phyloP scores from a whole-genome alignment of 176 grass and related monocot genomes.

The Paspalum vaginatum region DNA sequence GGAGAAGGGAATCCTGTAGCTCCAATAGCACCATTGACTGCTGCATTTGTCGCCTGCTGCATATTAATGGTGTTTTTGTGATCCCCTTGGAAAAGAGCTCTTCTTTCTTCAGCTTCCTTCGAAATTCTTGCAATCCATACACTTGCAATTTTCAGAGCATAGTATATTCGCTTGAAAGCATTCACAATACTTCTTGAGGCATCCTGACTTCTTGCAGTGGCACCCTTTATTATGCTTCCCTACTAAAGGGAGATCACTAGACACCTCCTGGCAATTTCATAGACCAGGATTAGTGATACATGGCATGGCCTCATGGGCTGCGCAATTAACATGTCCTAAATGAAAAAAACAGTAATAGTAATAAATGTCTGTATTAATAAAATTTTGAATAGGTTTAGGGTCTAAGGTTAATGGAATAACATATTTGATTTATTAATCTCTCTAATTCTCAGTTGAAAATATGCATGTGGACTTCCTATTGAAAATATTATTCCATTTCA shows the following conservation, averaged over 20 bases:
- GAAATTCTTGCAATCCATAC: constrained; percentile 97
- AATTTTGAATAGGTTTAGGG: constrained; percentile 5
- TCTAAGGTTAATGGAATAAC: constrained; percentile 27
- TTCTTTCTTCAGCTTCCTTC: constrained; percentile 91
- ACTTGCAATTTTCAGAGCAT: constrained; percentile 99
- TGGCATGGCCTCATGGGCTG: neutral
- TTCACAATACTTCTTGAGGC: constrained; percentile 98
- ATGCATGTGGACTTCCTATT: neutral
- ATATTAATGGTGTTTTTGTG: constrained; percentile 66
- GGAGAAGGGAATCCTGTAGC: constrained; percentile 68
- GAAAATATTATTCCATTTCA: constrained; percentile 30
- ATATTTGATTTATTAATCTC: constrained; percentile 7
- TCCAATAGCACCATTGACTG: constrained; percentile 83
- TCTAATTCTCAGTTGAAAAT: constrained; percentile 7
- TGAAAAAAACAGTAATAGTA: constrained; percentile 24
- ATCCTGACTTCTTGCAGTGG: constrained; percentile 99
- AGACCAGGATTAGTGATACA: constrained; percentile 33
- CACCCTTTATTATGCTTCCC: constrained; percentile 99
- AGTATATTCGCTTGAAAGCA: constrained; percentile 99
- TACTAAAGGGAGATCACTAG: constrained; percentile 66
- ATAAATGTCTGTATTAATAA: neutral
- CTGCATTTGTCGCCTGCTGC: constrained; percentile 86
- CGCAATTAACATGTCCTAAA: neutral
- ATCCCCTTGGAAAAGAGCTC: constrained; percentile 66
- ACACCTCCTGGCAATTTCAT: constrained; percentile 61